These are phyloP conservation scores for Fusarium haematococcum DNA, from an alignment of 2,329 filamentous ascomycete species.

Conservation along the genomic window DNA sequence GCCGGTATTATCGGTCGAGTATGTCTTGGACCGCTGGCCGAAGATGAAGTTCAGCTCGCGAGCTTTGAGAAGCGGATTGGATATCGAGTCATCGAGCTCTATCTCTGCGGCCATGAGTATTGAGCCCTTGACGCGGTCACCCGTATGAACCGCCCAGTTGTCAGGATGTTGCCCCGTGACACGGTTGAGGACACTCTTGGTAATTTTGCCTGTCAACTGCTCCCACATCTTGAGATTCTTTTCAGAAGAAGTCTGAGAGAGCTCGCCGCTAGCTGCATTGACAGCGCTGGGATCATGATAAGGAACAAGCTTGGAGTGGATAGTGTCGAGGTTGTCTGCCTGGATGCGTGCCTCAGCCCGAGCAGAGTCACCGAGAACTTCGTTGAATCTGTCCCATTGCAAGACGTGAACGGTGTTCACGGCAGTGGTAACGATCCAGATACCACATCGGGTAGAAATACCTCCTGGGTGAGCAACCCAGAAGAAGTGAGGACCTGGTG, in stretches of 20 bases:
- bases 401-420: conserved; percentile 57
- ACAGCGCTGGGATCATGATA: conserved; percentile 54
- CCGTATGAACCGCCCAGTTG: conserved; percentile 66
- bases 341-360: conserved; percentile 59
- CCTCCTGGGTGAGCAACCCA: conserved; percentile 65
- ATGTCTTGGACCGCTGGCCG: conserved; percentile 56
- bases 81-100: conserved; percentile 55
- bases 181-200: conserved; percentile 57
- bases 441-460: conserved; percentile 65
- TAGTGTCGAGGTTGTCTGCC: conserved; percentile 53
- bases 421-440: conserved; percentile 63
- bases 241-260: conserved; percentile 34
- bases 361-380: conserved; percentile 64
- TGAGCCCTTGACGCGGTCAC: conserved; percentile 62
- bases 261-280: conserved; percentile 23
- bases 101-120: conserved; percentile 52
- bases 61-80: conserved; percentile 47
- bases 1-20: conserved; percentile 53
- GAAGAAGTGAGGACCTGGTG: conserved; percentile 68
- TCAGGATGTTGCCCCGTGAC: conserved; percentile 57
- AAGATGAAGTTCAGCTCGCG: conserved; percentile 63
- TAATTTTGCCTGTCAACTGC: conserved; percentile 63
- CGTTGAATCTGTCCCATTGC: conserved; percentile 68
- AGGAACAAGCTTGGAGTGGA: conserved; percentile 57
- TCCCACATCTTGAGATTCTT: conserved; percentile 60